Evolutionary conservation across 177 flowering plant species (phyloP), one percentile per base, ranked within the genome.

Genomic region (Tripterygium wilfordii): DNA sequence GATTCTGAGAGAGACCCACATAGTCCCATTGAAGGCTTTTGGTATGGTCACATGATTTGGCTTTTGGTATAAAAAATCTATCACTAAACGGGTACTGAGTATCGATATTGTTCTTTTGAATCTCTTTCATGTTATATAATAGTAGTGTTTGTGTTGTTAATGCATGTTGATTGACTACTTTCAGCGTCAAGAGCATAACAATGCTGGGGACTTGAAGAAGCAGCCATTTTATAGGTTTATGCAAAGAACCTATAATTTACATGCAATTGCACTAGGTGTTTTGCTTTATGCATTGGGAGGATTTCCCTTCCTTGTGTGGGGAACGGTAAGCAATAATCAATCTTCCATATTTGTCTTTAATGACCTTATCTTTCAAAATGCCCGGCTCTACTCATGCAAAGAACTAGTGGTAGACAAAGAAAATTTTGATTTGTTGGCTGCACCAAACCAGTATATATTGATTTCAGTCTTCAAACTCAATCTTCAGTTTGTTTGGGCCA

Each of bases 11-110:
- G 65, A 69, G 95, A 88, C 42, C 97, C 97, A 2, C 97, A 88
- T 49, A 88, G 91, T 54, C 95, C 97, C 23, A 42, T 46, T 25
- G 82, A 82, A 59, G 97, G 95, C 3, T 86, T 89, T 57, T 86
- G 92, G 97, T 80, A 65, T 35, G 82, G 92, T 55, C 95, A 88
- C 54, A 79, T 85, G 67, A 85, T 68, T 51, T 88, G 92, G 91
- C 56, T 85, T 8, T 78, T 88, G n/a, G 58, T 89, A 85, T 51
- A 54, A 66, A 28, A 45, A 56, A 10, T 42, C 68, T 41, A 24
- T 83, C 6, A 2, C n/a, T 45, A 63, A 80, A 42, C 83, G 65
- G 77, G 96, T 79, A 68, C n/a, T n/a, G n/a, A n/a, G n/a, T n/a
- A n/a, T 16, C 15, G 20, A 5, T 25, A 23, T 29, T 21, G 0